Evolutionary conservation across 257 asterid genomes (phyloP).

Genomic region (Phtheirospermum japonicum): DNA sequence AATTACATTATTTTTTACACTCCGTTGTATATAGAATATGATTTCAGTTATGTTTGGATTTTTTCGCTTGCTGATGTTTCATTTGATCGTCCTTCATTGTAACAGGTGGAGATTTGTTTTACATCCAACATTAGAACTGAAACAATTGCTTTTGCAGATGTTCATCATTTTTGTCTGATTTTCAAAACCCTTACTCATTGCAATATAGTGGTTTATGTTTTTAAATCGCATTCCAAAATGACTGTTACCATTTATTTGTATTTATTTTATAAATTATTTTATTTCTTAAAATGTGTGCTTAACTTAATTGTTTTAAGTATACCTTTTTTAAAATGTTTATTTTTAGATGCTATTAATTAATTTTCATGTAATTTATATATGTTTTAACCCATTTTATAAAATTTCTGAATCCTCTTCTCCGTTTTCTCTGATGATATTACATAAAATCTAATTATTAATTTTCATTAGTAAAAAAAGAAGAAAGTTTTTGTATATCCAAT

Average conservation of each 20-base stretch:
- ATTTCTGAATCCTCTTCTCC: no score
- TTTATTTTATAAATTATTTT: constrained; percentile 8
- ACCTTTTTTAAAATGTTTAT: no score
- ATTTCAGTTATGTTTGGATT: constrained; percentile 1
- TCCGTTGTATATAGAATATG: neutral
- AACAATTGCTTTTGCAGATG: constrained; percentile 74
- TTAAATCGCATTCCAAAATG: no score
- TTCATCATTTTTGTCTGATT: constrained; percentile 88
- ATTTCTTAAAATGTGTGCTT: no score
- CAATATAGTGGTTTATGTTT: no score
- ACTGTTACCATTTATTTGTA: no score
- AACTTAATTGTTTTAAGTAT: no score
- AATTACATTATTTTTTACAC: neutral
- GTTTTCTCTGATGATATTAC: no score
- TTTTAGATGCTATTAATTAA: no score
- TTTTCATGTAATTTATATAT: no score
- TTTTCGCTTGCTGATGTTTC: constrained; percentile 23
- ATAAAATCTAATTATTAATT: no score
- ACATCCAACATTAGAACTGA: constrained; percentile 86
- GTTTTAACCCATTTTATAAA: no score
- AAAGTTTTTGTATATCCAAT: constrained; percentile 1
- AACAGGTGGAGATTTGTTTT: constrained; percentile 94
- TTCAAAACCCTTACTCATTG: constrained; percentile 12
- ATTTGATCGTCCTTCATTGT: constrained; percentile 15
- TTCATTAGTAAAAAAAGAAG: neutral